Base-by-base conservation (phyloP, 2,329 filamentous ascomycete species). In the Ciborinia camelliae region DNA sequence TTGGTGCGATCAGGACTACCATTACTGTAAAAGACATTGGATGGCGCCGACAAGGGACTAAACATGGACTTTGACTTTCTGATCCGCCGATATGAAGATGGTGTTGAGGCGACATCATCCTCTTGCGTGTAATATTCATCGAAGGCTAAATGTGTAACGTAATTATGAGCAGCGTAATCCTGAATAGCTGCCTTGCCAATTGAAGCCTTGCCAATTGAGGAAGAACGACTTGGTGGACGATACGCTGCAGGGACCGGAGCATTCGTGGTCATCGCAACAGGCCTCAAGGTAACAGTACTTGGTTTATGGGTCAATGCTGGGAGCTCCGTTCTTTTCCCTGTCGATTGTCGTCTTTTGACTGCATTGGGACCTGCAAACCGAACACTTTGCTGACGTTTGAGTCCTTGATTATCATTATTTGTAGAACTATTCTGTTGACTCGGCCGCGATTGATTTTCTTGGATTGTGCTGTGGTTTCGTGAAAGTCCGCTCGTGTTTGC, bases 31-130 rank as follows among this genome's bases (percentile, higher is more conserved):
- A 70, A 71, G 12, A 74, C 67, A 55, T 62, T 69, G 23, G 60
- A 47, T 7, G 73, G 69, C 7, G 63, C 66, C 68, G 58, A 73
- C 28, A 14, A 67, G 67, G 50, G 76, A 67, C 62, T 78, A 66
- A 83, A 79, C 81, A 86, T 82, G 0, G 85, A 87, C 65, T 77
- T 81, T 1, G 84, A 84, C 70, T 81, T 84, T 51, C 82, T 82
- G 50, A 86, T 73, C 35, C 77, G 79, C 54, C 80, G 78, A 68
- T 79, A 82, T 0, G 82, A 82, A 2, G 79, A 80, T 18, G 80
- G 79, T 37, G 77, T 76, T 3, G 82, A 82, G 1, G 77, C 78
- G 39, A 79, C 73, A 61, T 82, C 79, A 64, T 84, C 81, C 65
- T 83, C 80, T 0, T 77, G 77, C 5, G 78, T 80, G 70, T 81